Conservation (phyloP, 2,329 filamentous ascomycete species). For the Nothophoma quercina region DNA sequence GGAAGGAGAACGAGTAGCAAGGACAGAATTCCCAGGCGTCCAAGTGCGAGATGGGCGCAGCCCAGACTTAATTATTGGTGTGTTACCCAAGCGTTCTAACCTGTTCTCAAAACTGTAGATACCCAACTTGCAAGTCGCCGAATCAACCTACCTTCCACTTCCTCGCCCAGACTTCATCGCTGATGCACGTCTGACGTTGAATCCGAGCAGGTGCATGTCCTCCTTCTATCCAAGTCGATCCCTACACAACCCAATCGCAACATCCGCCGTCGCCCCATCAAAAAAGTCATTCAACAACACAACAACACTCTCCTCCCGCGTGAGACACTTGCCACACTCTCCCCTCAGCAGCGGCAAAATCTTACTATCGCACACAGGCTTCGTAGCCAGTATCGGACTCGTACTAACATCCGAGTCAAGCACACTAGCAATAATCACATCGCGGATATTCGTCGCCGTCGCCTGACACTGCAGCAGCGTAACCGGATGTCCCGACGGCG, state of each 20-base stretch:
- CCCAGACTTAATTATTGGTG: too few species aligned
- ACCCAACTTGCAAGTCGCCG: too few species aligned
- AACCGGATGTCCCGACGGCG: conserved; percentile 32
- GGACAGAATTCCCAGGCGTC: too few species aligned
- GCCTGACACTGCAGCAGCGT: conserved; percentile 58
- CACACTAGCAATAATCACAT: conserved; percentile 57
- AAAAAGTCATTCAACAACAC: conserved; percentile 61
- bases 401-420: conserved; percentile 55
- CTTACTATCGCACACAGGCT: conserved; percentile 58
- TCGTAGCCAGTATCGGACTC: conserved; percentile 58
- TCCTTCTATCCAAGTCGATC: too few species aligned
- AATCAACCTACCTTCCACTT: too few species aligned
- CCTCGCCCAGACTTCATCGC: too few species aligned
- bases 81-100: too few species aligned
- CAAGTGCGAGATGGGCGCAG: too few species aligned
- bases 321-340: conserved; percentile 51
- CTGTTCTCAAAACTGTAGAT: too few species aligned
- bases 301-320: conserved; percentile 53
- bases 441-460: conserved; percentile 59
- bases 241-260: conserved; percentile 52
- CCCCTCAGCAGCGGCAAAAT: conserved; percentile 57
- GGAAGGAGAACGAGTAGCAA: conserved; percentile 4
- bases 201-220: too few species aligned
- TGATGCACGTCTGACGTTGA: too few species aligned
- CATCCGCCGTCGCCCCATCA: conserved; percentile 59